Conservation (phyloP, 148 eudicot species). For the Beta vulgaris region DNA sequence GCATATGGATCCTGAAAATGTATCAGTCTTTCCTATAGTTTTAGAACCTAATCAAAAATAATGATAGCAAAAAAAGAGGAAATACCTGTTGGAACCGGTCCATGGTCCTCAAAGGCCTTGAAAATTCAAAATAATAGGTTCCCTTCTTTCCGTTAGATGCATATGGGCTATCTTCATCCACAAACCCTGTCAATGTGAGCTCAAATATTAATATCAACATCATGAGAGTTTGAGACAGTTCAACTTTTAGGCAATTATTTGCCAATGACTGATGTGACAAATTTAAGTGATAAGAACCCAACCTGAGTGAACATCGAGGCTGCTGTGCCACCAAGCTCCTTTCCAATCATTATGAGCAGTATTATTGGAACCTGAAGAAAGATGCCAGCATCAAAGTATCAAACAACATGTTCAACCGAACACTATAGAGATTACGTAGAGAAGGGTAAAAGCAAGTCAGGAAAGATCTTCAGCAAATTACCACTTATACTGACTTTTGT, state of each 20-base stretch:
- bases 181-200: conserved; percentile 51
- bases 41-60: neutral
- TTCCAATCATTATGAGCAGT: conserved; percentile 80
- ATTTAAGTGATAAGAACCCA: neutral
- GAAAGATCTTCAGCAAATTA: neutral
- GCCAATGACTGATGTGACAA: neutral
- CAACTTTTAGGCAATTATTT: neutral
- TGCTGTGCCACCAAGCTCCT: conserved; percentile 99
- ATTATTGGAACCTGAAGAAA: conserved; percentile 59
- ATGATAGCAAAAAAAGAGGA: neutral
- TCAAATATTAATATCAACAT: conserved; percentile 3
- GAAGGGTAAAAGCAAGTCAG: neutral
- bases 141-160: conserved; percentile 63
- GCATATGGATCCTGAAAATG: neutral
- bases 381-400: conserved; percentile 5
- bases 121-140: conserved; percentile 80
- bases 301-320: conserved; percentile 72
- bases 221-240: neutral
- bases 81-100: conserved; percentile 89
- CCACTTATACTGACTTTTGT: neutral
- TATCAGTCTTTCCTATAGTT: neutral
- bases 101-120: conserved; percentile 85
- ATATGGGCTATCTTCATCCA: conserved; percentile 78
- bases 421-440: neutral
- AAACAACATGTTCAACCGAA: neutral